Base-by-base conservation (phyloP, 768 basidiomycete species). In the Leccinum olivaceopallidum region DNA sequence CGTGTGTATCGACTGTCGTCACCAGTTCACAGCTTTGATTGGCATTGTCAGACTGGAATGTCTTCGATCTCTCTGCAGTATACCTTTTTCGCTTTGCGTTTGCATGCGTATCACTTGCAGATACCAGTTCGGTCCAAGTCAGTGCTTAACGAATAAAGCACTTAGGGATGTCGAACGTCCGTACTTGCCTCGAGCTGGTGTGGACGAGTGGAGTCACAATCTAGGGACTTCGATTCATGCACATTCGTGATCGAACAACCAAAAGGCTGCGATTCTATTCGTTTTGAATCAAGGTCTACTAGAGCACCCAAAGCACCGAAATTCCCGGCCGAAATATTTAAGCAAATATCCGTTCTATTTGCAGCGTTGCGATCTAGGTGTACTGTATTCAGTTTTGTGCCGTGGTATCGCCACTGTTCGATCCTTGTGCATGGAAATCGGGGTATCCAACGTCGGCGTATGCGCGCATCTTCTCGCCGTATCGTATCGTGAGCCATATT, bases 401-500 rank as follows among this genome's bases (percentile, higher is more conserved):
- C 12, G 44, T 34, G 8, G 52, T 20, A 47, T 48, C 36, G 9
- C 47, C 51, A 8, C 18, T 20, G 14, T 16, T 18, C 24, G 18
- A 5, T 6, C 4, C 6, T 9, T 26, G 55, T 9, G 34, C 32
- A 2, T 47, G 51, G 26, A 69, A 69, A 54, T 63, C 48, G 3
- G 85, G 82, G 65, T 79, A 87, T 3, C 82, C 85, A 10, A 87
- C 72, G 63, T 89, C 83, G 8, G 79, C 73, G 75, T 80, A 84
- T 1, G 78, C 80, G 44, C 87, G 78, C 76, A 89, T 80, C 56
- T 77, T 73, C 30, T 79, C 78, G 5, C 86, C 87, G 42, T 87
- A 84, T 22, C 72, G 75, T 52, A 89, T 83, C 5, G 81, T 82
- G n/a, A 78, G 61, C 75, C 77, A 80, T 3, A 89, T 63, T 4